A percentile compares a stretch with the other conserved stretches of the same genome.
These are phyloP conservation scores for Brettanomyces custersianus DNA, from an alignment of 805 yeast species.

Conservation along the genomic window DNA sequence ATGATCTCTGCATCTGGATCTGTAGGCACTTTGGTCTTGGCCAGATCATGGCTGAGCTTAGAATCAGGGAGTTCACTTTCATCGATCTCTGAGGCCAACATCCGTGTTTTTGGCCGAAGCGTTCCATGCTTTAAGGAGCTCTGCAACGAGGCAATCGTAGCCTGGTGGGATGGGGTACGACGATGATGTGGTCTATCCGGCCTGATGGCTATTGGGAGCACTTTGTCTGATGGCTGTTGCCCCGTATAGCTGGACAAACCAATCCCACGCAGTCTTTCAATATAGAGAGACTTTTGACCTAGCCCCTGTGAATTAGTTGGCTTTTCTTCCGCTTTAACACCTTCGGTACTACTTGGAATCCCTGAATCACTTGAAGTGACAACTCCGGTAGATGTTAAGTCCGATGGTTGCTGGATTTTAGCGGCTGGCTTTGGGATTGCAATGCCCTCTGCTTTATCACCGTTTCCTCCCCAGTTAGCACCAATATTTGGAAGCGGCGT, in stretches of 20 bases:
- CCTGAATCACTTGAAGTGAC: too few species aligned
- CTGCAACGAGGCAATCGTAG: constrained; percentile 17
- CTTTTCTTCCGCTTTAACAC: too few species aligned
- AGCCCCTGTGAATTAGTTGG: constrained; percentile 32
- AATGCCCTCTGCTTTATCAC: too few species aligned
- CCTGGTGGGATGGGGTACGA: constrained; percentile 21
- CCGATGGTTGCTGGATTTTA: too few species aligned
- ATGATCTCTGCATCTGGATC: constrained; percentile 26
- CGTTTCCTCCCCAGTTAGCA: too few species aligned
- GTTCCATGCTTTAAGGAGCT: constrained; percentile 54
- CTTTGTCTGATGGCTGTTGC: constrained; percentile 27
- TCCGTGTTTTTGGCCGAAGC: constrained; percentile 53
- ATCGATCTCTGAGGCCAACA: constrained; percentile 70
- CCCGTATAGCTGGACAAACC: constrained; percentile 3
- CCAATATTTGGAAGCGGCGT: constrained; percentile 5
- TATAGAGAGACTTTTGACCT: constrained; percentile 45
- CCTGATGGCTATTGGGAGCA: constrained; percentile 39
- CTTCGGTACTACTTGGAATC: too few species aligned
- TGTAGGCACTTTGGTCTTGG: constrained; percentile 21
- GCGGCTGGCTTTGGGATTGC: too few species aligned
- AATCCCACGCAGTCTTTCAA: constrained; percentile 17
- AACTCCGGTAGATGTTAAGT: too few species aligned
- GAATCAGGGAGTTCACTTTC: constrained; percentile 42
- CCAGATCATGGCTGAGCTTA: constrained; percentile 19
- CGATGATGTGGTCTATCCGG: constrained; percentile 29